phyloP scores from a whole-genome alignment of 495 filamentous ascomycete genomes.

The Astrothelium macrocarpum region DNA sequence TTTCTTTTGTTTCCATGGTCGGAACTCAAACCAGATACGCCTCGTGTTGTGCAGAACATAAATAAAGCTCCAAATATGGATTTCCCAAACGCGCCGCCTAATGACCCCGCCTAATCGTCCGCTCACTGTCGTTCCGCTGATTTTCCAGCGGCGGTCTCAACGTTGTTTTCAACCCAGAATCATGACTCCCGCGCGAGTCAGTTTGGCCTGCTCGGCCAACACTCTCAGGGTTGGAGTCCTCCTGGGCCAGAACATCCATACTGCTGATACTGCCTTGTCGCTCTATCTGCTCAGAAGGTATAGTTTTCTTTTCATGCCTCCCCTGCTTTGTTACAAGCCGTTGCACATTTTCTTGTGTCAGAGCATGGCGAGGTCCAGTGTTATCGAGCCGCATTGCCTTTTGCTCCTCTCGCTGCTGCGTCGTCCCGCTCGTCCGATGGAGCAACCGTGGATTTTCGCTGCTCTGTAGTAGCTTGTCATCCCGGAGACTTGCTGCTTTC shows the following conservation, averaged over 20 bases:
- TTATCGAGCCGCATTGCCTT: neutral
- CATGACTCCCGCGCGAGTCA: neutral
- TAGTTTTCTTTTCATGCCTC: neutral
- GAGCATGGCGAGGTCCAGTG: neutral
- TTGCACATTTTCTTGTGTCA: conserved; percentile 6
- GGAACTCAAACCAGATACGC: neutral
- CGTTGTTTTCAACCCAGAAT: neutral
- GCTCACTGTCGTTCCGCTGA: conserved; percentile 3
- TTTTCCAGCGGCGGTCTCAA: neutral
- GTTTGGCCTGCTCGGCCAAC: neutral
- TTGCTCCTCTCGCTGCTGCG: neutral
- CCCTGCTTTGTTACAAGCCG: neutral
- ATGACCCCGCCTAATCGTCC: neutral
- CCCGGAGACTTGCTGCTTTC: conserved; percentile 36
- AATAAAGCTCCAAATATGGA: neutral
- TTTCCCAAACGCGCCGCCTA: neutral
- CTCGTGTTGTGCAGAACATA: neutral
- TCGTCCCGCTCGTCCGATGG: neutral
- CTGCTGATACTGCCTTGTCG: neutral
- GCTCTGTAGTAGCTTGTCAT: conserved; percentile 39
- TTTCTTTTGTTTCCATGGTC: neutral
- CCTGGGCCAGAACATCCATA: neutral
- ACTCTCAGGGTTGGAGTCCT: neutral
- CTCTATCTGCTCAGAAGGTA: neutral
- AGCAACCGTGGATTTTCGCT: conserved; percentile 21